Evolutionary conservation across 768 basidiomycete species (phyloP).

Genomic region (Crucibulum laeve): DNA sequence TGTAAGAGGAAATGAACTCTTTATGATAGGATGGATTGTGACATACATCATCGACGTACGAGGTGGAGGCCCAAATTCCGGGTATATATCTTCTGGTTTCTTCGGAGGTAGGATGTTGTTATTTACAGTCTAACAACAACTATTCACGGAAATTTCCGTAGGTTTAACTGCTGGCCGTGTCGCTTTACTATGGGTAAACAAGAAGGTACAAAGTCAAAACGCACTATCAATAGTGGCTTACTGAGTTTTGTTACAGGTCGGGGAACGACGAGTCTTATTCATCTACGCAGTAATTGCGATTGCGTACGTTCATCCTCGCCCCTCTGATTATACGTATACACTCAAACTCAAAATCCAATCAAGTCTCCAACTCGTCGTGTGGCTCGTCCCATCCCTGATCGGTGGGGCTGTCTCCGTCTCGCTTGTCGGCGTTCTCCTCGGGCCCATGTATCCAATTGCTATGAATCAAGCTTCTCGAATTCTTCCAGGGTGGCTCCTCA

Average conservation of each 20-base stretch:
- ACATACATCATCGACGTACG: slow-evolving; percentile 43
- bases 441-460: slow-evolving; percentile 51
- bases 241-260: slow-evolving; percentile 29
- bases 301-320: slow-evolving; percentile 23
- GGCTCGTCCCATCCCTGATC: slow-evolving; percentile 52
- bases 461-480: slow-evolving; percentile 53
- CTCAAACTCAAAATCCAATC: not conserved
- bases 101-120: slow-evolving; percentile 13
- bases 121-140: not conserved
- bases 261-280: slow-evolving; percentile 49
- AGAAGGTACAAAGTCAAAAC: slow-evolving; percentile 26
- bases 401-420: slow-evolving; percentile 44
- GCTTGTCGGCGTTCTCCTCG: slow-evolving; percentile 45
- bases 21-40: slow-evolving; percentile 60
- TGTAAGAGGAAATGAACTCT: not conserved
- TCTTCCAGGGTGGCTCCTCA: slow-evolving; percentile 50
- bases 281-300: slow-evolving; percentile 50
- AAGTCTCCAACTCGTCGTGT: slow-evolving; percentile 63
- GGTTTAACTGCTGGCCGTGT: slow-evolving; percentile 58
- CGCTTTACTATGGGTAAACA: slow-evolving; percentile 50
- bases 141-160: slow-evolving; percentile 13
- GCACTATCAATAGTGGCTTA: not conserved
- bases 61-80: slow-evolving; percentile 28
- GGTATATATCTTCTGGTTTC: slow-evolving; percentile 23
- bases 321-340: not conserved